These are phyloP conservation scores for Hypomontagnella monticulosa DNA, from an alignment of 495 filamentous ascomycete genomes.

Conservation along the genomic window DNA sequence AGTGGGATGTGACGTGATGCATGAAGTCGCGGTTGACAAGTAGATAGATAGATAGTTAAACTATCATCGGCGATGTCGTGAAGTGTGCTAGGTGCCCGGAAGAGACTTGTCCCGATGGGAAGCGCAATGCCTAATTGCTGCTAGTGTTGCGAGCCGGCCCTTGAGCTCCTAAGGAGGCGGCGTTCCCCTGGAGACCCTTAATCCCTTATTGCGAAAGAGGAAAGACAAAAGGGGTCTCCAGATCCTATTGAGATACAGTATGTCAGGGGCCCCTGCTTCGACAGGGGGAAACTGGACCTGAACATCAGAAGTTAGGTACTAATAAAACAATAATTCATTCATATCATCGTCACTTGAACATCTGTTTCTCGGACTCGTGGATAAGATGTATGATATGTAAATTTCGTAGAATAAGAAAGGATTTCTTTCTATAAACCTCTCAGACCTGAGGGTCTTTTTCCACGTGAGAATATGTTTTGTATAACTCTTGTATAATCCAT, in stretches of 20 bases:
- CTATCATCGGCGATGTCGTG: not conserved
- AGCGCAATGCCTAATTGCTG: not conserved
- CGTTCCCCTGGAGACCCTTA: conserved; percentile 13
- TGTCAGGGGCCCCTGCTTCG: conserved; percentile 16
- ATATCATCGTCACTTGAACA: conserved; percentile 1
- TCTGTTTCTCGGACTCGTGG: not conserved
- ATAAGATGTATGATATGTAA: conserved; percentile 15
- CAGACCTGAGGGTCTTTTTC: conserved; percentile 8
- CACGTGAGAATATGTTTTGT: conserved; percentile 25
- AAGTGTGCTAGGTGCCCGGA: too few relatives aligned
- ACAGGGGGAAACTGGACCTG: conserved; percentile 10
- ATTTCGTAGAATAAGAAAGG: conserved; percentile 12
- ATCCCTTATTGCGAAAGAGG: conserved; percentile 22
- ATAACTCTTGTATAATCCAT: conserved; percentile 38
- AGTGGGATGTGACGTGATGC: too few relatives aligned
- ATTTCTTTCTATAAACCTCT: conserved; percentile 23
- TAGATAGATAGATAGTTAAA: not conserved
- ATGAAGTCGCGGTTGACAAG: not conserved
- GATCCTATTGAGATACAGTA: conserved; percentile 24
- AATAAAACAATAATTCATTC: not conserved
- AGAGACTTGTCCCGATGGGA: too few relatives aligned
- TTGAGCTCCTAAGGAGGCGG: conserved; percentile 1
- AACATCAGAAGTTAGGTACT: not conserved
- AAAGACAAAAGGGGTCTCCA: conserved; percentile 10
- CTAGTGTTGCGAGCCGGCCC: not conserved